Evolutionary conservation across 108 stramenopile genomes (phyloP).

Genomic region (Cyclotella distinguenda): DNA sequence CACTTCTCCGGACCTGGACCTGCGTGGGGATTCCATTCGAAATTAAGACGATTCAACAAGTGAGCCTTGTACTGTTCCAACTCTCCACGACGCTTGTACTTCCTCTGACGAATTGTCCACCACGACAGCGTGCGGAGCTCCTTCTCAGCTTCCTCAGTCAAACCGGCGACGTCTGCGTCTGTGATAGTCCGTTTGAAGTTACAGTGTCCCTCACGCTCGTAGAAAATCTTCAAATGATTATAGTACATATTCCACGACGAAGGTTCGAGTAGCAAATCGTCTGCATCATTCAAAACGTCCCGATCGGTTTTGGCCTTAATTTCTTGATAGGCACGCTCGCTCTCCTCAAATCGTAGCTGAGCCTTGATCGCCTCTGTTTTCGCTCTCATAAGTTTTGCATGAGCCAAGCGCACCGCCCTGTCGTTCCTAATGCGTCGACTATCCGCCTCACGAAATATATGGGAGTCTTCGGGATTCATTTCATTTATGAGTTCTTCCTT

Average conservation of each 20-base stretch:
- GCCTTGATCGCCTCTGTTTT: conserved; percentile 27
- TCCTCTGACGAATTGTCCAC: conserved; percentile 44
- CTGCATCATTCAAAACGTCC: conserved; percentile 24
- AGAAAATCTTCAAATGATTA: conserved; percentile 15
- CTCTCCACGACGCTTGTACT: conserved; percentile 33
- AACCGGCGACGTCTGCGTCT: conserved; percentile 19
- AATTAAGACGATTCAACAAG: conserved; percentile 23
- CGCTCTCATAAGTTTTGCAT: conserved; percentile 16
- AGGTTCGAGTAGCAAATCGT: conserved; percentile 32
- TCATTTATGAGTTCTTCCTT: conserved; percentile 4
- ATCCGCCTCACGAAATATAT: conserved; percentile 18
- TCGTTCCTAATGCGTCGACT: conserved; percentile 23
- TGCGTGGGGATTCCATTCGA: conserved; percentile 41
- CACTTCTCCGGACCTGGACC: conserved; percentile 44
- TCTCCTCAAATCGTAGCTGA: conserved; percentile 22
- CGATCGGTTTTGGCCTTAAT: conserved; percentile 5
- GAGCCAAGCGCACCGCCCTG: conserved; percentile 19
- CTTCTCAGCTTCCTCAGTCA: conserved; percentile 25
- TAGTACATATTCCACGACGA: conserved; percentile 40
- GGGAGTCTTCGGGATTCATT: conserved; percentile 14
- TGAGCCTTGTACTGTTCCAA: conserved; percentile 32
- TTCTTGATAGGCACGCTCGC: conserved; percentile 12
- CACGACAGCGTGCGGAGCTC: conserved; percentile 30
- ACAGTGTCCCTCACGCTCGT: conserved; percentile 36
- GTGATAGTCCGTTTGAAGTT: conserved; percentile 42